Conservation (phyloP, 441 rosid species). For the Populus hybrid region DNA sequence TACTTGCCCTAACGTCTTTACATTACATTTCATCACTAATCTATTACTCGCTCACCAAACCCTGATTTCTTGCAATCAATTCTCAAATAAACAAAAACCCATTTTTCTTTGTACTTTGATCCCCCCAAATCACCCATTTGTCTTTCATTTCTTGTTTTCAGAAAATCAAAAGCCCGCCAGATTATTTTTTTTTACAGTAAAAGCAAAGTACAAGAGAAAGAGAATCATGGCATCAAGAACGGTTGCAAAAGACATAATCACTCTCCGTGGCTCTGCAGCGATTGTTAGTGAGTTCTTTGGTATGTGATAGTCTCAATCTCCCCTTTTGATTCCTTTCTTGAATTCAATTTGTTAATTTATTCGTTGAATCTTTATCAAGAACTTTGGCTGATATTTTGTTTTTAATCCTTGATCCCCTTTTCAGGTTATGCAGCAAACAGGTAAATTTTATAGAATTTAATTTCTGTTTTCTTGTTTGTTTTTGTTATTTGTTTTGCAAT, state of each 20-base stretch:
- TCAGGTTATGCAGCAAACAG: slow-evolving; percentile 98
- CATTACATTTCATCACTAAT: not conserved
- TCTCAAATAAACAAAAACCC: not conserved
- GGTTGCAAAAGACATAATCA: slow-evolving; percentile 84
- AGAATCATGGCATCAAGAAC: slow-evolving; percentile 71
- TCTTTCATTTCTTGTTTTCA: not conserved
- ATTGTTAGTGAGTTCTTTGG: slow-evolving; percentile 96
- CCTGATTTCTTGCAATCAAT: not conserved
- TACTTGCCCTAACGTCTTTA: slow-evolving; percentile 1
- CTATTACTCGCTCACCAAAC: not conserved
- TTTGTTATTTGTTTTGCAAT: slow-evolving; percentile 5
- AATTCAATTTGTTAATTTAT: not conserved
- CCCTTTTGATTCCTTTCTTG: not conserved
- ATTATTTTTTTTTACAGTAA: not conserved
- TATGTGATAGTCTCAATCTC: slow-evolving; percentile 17
- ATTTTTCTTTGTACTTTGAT: not conserved
- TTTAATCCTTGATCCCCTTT: slow-evolving; percentile 7
- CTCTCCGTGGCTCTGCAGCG: slow-evolving; percentile 92
- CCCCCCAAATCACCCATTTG: too few species aligned
- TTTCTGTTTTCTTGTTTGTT: not conserved
- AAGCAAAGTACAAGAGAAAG: not conserved
- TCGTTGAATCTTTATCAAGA: slow-evolving; percentile 7
- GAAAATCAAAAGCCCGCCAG: not conserved
- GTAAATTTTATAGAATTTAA: slow-evolving; percentile 26
- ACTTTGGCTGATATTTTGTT: slow-evolving; percentile 11